Base-by-base conservation (phyloP, 805 yeast species). In the Saccharomycopsis schoenii region DNA sequence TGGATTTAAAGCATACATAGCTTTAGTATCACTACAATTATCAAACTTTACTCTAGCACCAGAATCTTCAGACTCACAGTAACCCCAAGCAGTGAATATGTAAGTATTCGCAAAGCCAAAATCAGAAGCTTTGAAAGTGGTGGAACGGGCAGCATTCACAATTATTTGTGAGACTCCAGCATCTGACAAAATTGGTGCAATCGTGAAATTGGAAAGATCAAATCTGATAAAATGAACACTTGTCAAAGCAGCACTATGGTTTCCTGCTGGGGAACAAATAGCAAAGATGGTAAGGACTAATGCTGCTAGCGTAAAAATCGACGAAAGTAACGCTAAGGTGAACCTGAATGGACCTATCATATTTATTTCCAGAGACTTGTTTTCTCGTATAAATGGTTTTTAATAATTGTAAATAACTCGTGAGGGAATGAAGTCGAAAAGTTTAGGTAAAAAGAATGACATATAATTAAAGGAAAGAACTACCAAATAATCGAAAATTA, bases 71-170 rank as follows among this genome's bases (percentile, higher is more conserved):
- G 84, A 86, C 59, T 74, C 67, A 70, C 91, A 85, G 71, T 82
- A 84, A 25, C 86, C 86, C 81, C 86, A 85, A 66, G 82, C 71
- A 42, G 89, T 88, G 40, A 83, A 73, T 15, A 80, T 76, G 65
- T 81, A 81, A 36, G 79, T 73, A 52, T 77, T 78, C 2, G 80
- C 69, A 9, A 83, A 66, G 1, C 80, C 80, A 2, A 76, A 64
- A 4, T 64, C 67, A n/a, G 67, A 34, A 21, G 66, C 62, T 24
- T 64, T 47, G 10, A 63, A 54, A 51, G 42, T 41, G 37, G 57
- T 39, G 5, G 55, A 17, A 14, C 68, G 47, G 58, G 62, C 41
- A 54, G 65, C 60, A 17, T 68, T 58, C 2, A 64, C 11, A 62
- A 61, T 41, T 5, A 65, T 62, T 3, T 62, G 58, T 6, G 68